Base-by-base conservation (phyloP, 371 early-diverging fungal species). In the Syncephalastrum monosporum region DNA sequence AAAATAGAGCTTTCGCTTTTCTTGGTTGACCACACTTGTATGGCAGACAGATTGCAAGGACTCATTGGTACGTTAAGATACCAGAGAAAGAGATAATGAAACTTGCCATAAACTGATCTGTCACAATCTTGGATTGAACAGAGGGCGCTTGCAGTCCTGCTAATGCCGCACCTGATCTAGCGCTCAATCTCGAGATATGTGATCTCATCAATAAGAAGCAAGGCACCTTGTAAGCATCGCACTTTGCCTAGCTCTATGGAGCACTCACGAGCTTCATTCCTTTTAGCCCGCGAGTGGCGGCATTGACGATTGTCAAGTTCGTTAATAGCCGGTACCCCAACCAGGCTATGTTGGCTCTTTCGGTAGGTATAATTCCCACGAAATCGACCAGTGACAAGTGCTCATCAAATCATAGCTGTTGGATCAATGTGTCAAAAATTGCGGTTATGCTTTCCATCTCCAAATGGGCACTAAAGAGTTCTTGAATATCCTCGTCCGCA, bases 341-440 rank as follows among this genome's bases (percentile, higher is more conserved):
- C 55, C 87, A 88, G 50, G 85, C 88, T 8, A 74, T 88, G 74
- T 69, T 89, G 46, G 92, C 94, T 1, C 75, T 95, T 47, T 79
- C 82, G 41, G 91, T 89, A 79, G 61, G 66, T 43, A n/a, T 41
- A 42, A 21, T 54, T 42, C 15, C 27, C 48, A 27, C 43, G 10
- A 44, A 21, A 52, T 33, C 42, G 17, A 13, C 38, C 38, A 33
- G 38, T 33, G 2, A 33, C 38, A 33, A 41, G 29, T 56, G 25
- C 16, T 15, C 15, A 43, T 33, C 51, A n/a, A n/a, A 24, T 19
- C 16, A 44, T 60, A 91, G 91, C 82, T 96, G 4, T 81, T 98
- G 24, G 97, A 97, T 69, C 87, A 88, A 57, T 92, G 95, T 61
- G 92, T 96, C 55, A 96, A 96, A 73, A 97, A 97, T 68, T 96